A percentile compares a stretch with the other conserved stretches of the same genome.
These are phyloP conservation scores for Wickerhamiella hasegawae DNA, from an alignment of 805 yeast species.

Conservation along the genomic window DNA sequence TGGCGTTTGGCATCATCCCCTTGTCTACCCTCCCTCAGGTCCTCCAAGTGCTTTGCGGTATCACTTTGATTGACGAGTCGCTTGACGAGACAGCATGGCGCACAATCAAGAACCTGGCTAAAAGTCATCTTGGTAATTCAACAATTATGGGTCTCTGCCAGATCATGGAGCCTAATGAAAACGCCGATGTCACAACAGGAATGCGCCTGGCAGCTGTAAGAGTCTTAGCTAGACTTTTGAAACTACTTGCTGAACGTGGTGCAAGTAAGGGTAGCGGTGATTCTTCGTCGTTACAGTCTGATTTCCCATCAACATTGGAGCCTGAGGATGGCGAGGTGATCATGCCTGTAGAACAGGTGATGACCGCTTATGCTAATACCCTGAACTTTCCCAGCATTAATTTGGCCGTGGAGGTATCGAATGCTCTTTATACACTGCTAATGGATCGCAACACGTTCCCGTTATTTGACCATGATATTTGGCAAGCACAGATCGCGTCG, in stretches of 20 bases:
- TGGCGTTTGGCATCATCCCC: slow-evolving; percentile 34
- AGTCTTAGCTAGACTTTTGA: slow-evolving; percentile 17
- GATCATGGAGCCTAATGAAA: slow-evolving; percentile 18
- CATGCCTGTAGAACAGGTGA: slow-evolving; percentile 2
- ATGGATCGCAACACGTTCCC: background rate
- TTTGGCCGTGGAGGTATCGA: slow-evolving; percentile 3
- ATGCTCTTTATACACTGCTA: background rate
- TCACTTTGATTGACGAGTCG: slow-evolving; percentile 24
- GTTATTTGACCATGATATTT: slow-evolving; percentile 2
- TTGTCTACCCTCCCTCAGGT: slow-evolving; percentile 22
- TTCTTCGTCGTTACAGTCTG: too few relatives aligned
- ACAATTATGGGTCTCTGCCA: slow-evolving; percentile 21
- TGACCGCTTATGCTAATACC: slow-evolving; percentile 4
- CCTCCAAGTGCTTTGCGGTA: slow-evolving; percentile 32
- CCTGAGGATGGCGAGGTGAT: background rate
- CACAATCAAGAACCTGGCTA: slow-evolving; percentile 25
- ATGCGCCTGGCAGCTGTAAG: slow-evolving; percentile 24
- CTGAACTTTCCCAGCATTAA: background rate
- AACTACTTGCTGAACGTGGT: background rate
- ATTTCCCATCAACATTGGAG: background rate
- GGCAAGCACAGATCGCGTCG: slow-evolving; percentile 6
- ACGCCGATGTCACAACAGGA: slow-evolving; percentile 17
- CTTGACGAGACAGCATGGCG: slow-evolving; percentile 26
- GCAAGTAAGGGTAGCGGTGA: too few relatives aligned
- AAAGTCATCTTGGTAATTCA: slow-evolving; percentile 25